Conservation (phyloP, 345 rosid species). For the Conringia planisiliqua region DNA sequence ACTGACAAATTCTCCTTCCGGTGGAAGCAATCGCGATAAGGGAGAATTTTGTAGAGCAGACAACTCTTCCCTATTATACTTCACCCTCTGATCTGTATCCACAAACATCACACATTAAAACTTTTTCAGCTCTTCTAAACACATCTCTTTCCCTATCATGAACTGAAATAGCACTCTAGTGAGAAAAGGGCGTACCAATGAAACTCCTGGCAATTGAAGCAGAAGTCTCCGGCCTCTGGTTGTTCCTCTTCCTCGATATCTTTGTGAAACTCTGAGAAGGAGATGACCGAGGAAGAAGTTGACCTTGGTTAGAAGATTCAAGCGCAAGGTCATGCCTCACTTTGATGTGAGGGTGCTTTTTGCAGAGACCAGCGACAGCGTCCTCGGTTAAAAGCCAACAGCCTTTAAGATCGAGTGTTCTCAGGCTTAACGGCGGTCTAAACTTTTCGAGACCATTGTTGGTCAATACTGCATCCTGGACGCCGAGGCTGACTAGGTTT, state of each 20-base stretch:
- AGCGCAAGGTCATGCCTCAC: constrained; percentile 51
- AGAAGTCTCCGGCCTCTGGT: constrained; percentile 19
- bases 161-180: not conserved
- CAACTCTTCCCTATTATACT: constrained; percentile 61
- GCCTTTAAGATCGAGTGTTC: constrained; percentile 67
- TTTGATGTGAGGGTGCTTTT: constrained; percentile 50
- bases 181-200: constrained; percentile 31
- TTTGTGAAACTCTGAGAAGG: constrained; percentile 16
- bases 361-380: constrained; percentile 43
- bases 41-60: constrained; percentile 52
- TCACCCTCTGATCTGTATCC: constrained; percentile 74
- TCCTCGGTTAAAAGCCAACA: constrained; percentile 84
- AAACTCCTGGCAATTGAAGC: constrained; percentile 34
- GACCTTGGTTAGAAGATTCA: constrained; percentile 25
- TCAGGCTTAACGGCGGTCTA: constrained; percentile 51
- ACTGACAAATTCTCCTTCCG: constrained; percentile 7
- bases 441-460: constrained; percentile 53
- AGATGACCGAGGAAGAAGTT: constrained; percentile 30
- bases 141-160: not conserved
- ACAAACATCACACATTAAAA: not conserved
- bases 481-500: constrained; percentile 48
- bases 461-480: constrained; percentile 74
- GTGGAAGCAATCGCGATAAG: constrained; percentile 27
- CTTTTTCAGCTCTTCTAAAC: not conserved
- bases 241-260: not conserved